These are phyloP conservation scores for Xerocomellus amylosporus DNA, from an alignment of 768 basidiomycete genomes.

Conservation along the genomic window DNA sequence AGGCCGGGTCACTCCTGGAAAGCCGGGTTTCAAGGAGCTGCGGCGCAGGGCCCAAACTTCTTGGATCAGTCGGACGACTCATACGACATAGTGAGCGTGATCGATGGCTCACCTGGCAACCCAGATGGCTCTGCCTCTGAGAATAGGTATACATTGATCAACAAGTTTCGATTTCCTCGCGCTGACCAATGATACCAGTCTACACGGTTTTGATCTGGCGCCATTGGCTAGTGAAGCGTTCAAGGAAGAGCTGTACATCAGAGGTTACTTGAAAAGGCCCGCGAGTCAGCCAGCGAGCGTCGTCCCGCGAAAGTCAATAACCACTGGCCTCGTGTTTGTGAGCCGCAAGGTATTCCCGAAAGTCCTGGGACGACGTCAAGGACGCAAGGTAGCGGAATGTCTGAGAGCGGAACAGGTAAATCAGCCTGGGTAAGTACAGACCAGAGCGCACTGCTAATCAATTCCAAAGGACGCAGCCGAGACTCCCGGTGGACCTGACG, in stretches of 20 bases:
- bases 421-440: not conserved
- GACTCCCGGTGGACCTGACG: not conserved
- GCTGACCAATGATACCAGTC: constrained; percentile 10
- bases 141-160: constrained; percentile 12
- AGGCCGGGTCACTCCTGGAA: not conserved
- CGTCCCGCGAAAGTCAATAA: not conserved
- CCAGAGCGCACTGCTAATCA: not conserved
- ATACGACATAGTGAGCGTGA: not conserved
- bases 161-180: not conserved
- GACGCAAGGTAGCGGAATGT: constrained; percentile 14
- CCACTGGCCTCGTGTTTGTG: not conserved
- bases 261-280: constrained; percentile 27
- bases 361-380: constrained; percentile 21
- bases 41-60: not conserved
- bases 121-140: not conserved
- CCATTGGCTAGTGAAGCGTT: constrained; percentile 30
- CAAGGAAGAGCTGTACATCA: constrained; percentile 28
- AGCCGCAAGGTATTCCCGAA: constrained; percentile 9
- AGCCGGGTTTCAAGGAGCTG: not conserved
- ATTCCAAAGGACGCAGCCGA: constrained; percentile 4
- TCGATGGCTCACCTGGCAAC: not conserved
- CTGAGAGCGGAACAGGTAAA: constrained; percentile 19
- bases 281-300: constrained; percentile 5
- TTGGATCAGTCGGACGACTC: constrained; percentile 1
- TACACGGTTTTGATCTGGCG: constrained; percentile 7